These are phyloP conservation scores for Monosporozyma servazzii DNA, from an alignment of 805 yeast species.

Conservation along the genomic window DNA sequence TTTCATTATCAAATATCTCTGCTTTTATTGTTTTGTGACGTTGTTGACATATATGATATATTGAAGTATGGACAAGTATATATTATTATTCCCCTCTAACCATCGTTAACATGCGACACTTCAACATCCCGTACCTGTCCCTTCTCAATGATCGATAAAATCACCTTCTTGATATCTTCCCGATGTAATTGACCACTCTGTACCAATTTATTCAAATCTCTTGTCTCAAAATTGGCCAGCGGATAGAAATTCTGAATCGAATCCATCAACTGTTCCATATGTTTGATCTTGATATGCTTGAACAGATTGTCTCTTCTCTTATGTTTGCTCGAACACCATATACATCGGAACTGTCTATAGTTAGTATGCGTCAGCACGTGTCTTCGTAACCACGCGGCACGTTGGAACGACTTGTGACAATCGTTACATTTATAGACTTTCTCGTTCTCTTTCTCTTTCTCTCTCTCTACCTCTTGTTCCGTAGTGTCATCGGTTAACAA, in stretches of 20 bases:
- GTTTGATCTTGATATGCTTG: conserved; percentile 28
- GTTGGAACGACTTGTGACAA: conserved; percentile 22
- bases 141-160: conserved; percentile 1
- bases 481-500: neutral
- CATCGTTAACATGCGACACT: too few species aligned
- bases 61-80: too few species aligned
- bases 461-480: too few species aligned
- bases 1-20: too few species aligned
- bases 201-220: conserved; percentile 7
- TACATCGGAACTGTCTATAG: conserved; percentile 22
- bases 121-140: conserved; percentile 16
- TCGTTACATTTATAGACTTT: conserved; percentile 18
- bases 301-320: conserved; percentile 28
- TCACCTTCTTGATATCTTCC: conserved; percentile 19
- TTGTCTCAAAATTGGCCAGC: conserved; percentile 4
- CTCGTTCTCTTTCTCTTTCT: neutral
- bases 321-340: conserved; percentile 27
- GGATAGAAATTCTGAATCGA: conserved; percentile 6
- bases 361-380: conserved; percentile 25
- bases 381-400: conserved; percentile 28
- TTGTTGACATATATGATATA: too few species aligned
- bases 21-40: too few species aligned
- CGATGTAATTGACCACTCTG: conserved; percentile 16
- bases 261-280: conserved; percentile 18
- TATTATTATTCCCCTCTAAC: too few species aligned